Percentiles rank a stretch among this genome's conserved stretches.
Evolutionary conservation across 441 rosid genomes (phyloP).

Genomic region (Pelargonium exstipulatum): DNA sequence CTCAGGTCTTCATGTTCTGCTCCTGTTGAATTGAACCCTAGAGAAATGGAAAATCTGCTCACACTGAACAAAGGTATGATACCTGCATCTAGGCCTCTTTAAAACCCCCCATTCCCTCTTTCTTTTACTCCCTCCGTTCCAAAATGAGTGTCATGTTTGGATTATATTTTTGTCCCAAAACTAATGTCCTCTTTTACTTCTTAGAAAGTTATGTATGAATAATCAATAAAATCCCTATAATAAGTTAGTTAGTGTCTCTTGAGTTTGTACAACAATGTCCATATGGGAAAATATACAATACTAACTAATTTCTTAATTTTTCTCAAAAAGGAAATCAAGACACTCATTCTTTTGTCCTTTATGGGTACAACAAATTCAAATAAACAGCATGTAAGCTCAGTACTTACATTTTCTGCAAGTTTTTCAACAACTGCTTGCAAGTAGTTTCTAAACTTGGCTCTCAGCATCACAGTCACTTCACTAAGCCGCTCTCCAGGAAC

Average conservation of each 20-base stretch:
- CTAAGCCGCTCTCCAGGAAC: constrained; percentile 89
- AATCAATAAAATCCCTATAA: no score
- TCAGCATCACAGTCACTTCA: constrained; percentile 90
- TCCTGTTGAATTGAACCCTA: constrained; percentile 51
- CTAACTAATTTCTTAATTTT: no score
- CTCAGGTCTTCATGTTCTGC: constrained; percentile 58
- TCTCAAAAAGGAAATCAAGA: no score
- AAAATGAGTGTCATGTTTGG: no score
- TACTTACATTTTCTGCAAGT: constrained; percentile 87
- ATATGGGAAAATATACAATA: no score
- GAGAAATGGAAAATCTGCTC: constrained; percentile 53
- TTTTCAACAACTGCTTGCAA: constrained; percentile 90
- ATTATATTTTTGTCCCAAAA: no score
- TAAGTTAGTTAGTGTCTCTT: not conserved
- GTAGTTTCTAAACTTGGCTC: constrained; percentile 83
- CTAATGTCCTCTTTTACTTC: no score
- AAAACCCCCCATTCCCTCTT: not conserved
- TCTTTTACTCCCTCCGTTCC: not conserved
- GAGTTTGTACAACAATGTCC: no score
- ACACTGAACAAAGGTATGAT: constrained; percentile 48
- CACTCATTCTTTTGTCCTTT: not conserved
- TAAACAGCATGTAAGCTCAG: constrained; percentile 6
- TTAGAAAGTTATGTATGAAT: not conserved
- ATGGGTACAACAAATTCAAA: constrained; percentile 5
- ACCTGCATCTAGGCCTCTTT: not conserved